These are phyloP conservation scores for Beauveria rudraprayagi DNA, from an alignment of 2,329 filamentous ascomycete genomes.

Conservation along the genomic window DNA sequence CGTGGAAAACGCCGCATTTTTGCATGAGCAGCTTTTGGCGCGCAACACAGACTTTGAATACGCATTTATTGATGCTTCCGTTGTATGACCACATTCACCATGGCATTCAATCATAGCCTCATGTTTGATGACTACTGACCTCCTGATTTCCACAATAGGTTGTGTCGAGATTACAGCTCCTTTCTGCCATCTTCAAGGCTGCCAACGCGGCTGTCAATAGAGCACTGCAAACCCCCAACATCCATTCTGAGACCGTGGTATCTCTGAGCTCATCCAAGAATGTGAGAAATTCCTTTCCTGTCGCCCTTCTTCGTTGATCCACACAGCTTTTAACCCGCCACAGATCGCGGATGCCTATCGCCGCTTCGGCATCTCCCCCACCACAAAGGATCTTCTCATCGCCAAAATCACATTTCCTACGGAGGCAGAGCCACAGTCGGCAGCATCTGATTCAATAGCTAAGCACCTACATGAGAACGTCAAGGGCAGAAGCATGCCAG, in stretches of 20 bases:
- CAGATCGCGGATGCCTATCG: constrained; percentile 90
- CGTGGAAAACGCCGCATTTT: constrained; percentile 67
- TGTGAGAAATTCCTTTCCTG: constrained; percentile 32
- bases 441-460: constrained; percentile 39
- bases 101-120: neutral
- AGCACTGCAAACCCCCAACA: constrained; percentile 68
- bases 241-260: constrained; percentile 83
- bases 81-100: constrained; percentile 40
- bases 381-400: constrained; percentile 64
- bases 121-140: neutral
- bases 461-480: constrained; percentile 55
- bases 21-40: constrained; percentile 76
- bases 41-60: constrained; percentile 86
- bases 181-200: constrained; percentile 72
- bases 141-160: constrained; percentile 33
- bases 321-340: neutral
- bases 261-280: constrained; percentile 77
- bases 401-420: constrained; percentile 63
- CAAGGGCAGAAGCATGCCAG: constrained; percentile 48
- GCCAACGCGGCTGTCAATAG: constrained; percentile 54
- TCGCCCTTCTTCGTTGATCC: neutral
- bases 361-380: constrained; percentile 70
- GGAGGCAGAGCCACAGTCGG: constrained; percentile 31
- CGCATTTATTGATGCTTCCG: constrained; percentile 80
- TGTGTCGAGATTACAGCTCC: constrained; percentile 61